Evolutionary conservation across 495 filamentous ascomycete genomes (phyloP), one percentile per base, ranked within the genome.

Genomic region (Symbiotaphrina buchneri): DNA sequence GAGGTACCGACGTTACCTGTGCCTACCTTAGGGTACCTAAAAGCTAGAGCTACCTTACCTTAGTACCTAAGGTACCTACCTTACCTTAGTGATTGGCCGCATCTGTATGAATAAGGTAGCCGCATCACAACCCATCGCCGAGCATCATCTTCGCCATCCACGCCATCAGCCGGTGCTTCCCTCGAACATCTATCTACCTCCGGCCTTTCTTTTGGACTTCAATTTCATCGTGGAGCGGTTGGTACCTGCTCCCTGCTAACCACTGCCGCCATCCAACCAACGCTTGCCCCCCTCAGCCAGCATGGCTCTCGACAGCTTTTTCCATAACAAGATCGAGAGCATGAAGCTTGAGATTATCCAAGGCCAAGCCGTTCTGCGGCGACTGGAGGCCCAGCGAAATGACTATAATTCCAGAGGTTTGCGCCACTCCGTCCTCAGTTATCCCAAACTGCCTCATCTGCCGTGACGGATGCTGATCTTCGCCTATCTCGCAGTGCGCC

Each of bases 291-390:
- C n/a, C n/a, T 27, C 43, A 30, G 13, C 13, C 22, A n/a, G 13
- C 45, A 97, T 97, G 87, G 82, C 85, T 65, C 76, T 99, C 56
- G 87, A 95, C 55, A 92, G 75, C 55, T 99, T 92, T 56, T 99
- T 85, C 53, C 78, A 82, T 61, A 94, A 95, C 57, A 99, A 99
- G 65, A 93, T 99, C 54, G 87, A 99, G 76, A 71, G 74, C 51
- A 90, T 94, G 75, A 92, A 95, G 68, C 80, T 95, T 47, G 85
- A 95, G 65, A 99, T 99, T 42, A 81, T 99, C 44, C 82, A 93
- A 53, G 85, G 87, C 23, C 90, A 95, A 59, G 85, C 90, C 29
- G 80, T 91, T 31, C 62, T 99, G 32, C 72, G 87, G 42, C 65
- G 87, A 52, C 63, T 99, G 47, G 87, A 99, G 66, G 87, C 87